phyloP scores from a whole-genome alignment of 129 eudicot genomes.

The Cynara cardunculus region DNA sequence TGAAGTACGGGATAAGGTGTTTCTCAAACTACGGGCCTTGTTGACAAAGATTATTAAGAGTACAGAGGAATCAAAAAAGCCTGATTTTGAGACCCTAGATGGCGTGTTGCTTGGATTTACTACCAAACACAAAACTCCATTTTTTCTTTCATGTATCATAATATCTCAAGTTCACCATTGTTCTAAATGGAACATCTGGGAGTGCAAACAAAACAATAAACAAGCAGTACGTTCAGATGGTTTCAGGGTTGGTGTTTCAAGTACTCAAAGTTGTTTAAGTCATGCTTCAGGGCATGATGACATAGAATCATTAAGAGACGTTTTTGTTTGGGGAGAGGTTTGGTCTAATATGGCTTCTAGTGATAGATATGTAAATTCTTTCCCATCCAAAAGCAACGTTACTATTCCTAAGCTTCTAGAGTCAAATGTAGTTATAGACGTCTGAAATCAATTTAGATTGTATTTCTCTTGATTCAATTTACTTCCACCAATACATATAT shows the following conservation, averaged over 20 bases:
- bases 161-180: background rate
- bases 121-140: no score
- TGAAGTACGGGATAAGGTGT: no score
- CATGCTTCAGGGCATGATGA: slow-evolving; percentile 78
- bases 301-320: slow-evolving; percentile 84
- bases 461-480: no score
- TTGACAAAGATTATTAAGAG: no score
- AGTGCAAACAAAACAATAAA: slow-evolving; percentile 56
- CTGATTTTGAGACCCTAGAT: no score
- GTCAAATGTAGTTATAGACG: slow-evolving; percentile 78
- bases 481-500: no score
- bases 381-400: slow-evolving; percentile 44
- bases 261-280: slow-evolving; percentile 81
- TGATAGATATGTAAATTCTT: slow-evolving; percentile 41
- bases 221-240: slow-evolving; percentile 73
- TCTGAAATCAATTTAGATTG: no score
- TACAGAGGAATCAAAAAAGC: no score
- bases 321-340: slow-evolving; percentile 82
- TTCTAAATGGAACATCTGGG: slow-evolving; percentile 38
- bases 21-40: no score
- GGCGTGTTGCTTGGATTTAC: no score
- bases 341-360: slow-evolving; percentile 50
- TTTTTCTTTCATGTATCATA: no score
- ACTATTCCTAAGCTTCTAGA: slow-evolving; percentile 61
- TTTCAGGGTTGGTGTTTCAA: slow-evolving; percentile 77